Conservation (phyloP, 768 basidiomycete species). For the Mycena belliarum region DNA sequence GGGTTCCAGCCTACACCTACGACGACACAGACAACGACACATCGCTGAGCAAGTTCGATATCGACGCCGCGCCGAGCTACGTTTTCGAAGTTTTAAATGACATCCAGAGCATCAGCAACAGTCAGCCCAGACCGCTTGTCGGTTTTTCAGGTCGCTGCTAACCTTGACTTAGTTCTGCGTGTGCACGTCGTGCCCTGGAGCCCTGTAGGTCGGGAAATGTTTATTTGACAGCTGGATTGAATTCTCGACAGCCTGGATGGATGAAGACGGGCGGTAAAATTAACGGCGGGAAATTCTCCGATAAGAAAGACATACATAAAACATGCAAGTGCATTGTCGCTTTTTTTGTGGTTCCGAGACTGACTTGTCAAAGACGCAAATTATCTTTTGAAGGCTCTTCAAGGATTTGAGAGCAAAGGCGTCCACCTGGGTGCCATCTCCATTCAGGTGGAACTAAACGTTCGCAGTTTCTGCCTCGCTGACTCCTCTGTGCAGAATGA, state of each 20-base stretch:
- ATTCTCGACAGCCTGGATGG: conserved; percentile 3
- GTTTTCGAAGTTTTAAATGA: conserved; percentile 32
- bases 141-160: not conserved
- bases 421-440: conserved; percentile 2
- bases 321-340: not conserved
- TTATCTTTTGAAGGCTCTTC: conserved; percentile 1
- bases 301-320: not conserved
- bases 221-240: too few relatives aligned
- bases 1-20: conserved; percentile 27
- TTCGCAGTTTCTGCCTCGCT: too few relatives aligned
- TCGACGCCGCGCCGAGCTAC: conserved; percentile 32
- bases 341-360: not conserved
- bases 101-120: conserved; percentile 22
- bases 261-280: not conserved
- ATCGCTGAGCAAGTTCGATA: conserved; percentile 28
- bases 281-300: not conserved
- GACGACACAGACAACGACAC: conserved; percentile 33
- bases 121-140: not conserved
- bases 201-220: too few relatives aligned
- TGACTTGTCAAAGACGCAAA: not conserved
- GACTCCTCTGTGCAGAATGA: not conserved
- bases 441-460: not conserved
- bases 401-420: conserved; percentile 1
- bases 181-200: conserved; percentile 8
- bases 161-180: not conserved